Evolutionary conservation across 148 eudicot genomes (phyloP).

Genomic region (Selenicereus undatus): DNA sequence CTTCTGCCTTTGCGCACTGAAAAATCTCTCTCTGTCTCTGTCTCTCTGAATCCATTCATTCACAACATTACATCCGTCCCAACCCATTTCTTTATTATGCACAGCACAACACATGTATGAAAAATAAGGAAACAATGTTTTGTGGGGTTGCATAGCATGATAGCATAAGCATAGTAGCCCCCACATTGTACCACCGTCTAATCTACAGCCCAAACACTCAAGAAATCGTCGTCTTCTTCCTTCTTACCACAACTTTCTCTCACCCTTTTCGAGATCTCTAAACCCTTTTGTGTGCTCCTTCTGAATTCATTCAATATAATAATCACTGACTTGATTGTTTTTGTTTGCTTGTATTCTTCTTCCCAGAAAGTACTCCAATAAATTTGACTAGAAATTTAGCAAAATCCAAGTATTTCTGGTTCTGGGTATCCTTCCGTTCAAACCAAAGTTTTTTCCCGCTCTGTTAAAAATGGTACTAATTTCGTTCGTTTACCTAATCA

Average conservation of each 20-base stretch:
- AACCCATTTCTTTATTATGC: background rate
- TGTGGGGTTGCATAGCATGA: background rate
- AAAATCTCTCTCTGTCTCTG: background rate
- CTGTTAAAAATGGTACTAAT: constrained; percentile 7
- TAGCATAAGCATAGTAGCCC: background rate
- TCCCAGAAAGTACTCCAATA: background rate
- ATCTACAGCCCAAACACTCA: constrained; percentile 17
- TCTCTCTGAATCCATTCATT: background rate
- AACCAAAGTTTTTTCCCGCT: constrained; percentile 32
- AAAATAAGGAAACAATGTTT: background rate
- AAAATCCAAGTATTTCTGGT: constrained; percentile 20
- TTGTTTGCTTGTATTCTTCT: background rate
- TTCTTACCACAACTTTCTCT: constrained; percentile 9
- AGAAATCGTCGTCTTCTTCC: constrained; percentile 29
- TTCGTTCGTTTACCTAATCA: constrained; percentile 4
- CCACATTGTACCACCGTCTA: constrained; percentile 24
- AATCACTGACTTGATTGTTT: background rate
- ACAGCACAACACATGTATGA: background rate
- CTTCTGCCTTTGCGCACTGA: background rate
- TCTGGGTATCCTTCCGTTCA: constrained; percentile 17
- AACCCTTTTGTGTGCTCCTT: constrained; percentile 3
- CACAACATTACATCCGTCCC: background rate
- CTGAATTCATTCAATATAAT: background rate
- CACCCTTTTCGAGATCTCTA: constrained; percentile 34
- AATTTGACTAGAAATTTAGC: constrained; percentile 8